These are phyloP conservation scores for Trichoderma koningii DNA, from an alignment of 2,329 filamentous ascomycete genomes.

Conservation along the genomic window DNA sequence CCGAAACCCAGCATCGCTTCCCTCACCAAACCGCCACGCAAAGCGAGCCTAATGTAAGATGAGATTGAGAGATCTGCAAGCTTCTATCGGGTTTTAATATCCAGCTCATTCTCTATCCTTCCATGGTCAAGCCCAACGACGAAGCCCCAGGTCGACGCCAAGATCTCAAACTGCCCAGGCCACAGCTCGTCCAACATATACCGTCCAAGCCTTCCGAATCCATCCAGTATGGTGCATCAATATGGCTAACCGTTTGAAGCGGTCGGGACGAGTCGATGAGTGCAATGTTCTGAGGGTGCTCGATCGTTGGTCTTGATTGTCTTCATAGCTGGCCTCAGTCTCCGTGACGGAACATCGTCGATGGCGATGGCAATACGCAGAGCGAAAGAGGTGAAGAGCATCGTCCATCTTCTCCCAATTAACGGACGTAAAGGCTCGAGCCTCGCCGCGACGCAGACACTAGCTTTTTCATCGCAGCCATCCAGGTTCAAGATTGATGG, in stretches of 20 bases:
- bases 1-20: not conserved
- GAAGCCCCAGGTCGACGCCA: not conserved
- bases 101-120: not conserved
- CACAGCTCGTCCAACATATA: not conserved
- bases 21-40: not conserved
- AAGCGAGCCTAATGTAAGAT: not conserved
- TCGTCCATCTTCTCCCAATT: not conserved
- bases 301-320: not conserved
- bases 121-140: not conserved
- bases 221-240: not conserved
- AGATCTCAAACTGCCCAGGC: not conserved
- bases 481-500: not conserved
- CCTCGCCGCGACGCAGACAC: not conserved
- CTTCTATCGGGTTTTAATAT: not conserved
- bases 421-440: not conserved
- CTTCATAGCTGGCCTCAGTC: not conserved
- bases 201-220: not conserved
- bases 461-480: not conserved
- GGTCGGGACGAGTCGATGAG: not conserved
- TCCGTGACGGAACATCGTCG: not conserved
- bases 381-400: not conserved
- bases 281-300: not conserved
- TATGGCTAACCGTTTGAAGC: not conserved
- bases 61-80: not conserved
- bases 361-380: not conserved